Evolutionary conservation across 2,329 filamentous ascomycete genomes (phyloP).

Genomic region (Pyricularia pennisetigena): DNA sequence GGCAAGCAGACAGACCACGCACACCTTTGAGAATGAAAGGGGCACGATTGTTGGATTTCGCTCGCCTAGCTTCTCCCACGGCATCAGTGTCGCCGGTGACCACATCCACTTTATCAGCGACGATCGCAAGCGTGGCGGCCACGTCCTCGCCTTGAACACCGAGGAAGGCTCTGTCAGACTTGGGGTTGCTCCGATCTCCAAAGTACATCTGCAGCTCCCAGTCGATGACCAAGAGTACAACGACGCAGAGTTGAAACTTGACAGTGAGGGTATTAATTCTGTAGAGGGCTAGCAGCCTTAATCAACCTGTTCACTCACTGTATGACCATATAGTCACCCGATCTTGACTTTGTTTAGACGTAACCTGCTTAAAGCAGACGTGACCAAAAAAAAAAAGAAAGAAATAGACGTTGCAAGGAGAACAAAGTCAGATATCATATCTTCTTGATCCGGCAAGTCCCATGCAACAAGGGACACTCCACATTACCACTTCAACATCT

Average conservation of each 20-base stretch:
- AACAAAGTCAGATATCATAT: not conserved
- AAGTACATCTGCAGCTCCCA: slow-evolving; percentile 21
- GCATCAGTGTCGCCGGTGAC: slow-evolving; percentile 22
- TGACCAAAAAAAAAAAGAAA: no score
- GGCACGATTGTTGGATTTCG: slow-evolving; percentile 22
- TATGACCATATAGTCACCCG: not conserved
- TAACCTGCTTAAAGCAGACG: not conserved
- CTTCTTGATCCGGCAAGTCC: not conserved
- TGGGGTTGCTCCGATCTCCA: slow-evolving; percentile 16
- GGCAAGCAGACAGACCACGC: slow-evolving; percentile 16
- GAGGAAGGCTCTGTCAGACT: slow-evolving; percentile 19
- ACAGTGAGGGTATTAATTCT: slow-evolving; percentile 18
- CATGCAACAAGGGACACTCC: not conserved
- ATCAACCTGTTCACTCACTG: not conserved
- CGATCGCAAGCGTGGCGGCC: slow-evolving; percentile 19
- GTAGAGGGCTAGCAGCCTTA: slow-evolving; percentile 17
- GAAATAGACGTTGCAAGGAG: not conserved
- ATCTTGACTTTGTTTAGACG: not conserved
- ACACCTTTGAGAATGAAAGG: slow-evolving; percentile 15
- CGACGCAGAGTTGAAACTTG: slow-evolving; percentile 16
- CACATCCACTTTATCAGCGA: slow-evolving; percentile 24
- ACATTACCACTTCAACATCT: not conserved
- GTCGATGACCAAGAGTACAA: slow-evolving; percentile 22
- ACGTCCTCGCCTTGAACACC: slow-evolving; percentile 20
- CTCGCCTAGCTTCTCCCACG: slow-evolving; percentile 20